Base-by-base conservation (phyloP, 1,284 basidiomycete species). In the Leccinum subrobustum region DNA sequence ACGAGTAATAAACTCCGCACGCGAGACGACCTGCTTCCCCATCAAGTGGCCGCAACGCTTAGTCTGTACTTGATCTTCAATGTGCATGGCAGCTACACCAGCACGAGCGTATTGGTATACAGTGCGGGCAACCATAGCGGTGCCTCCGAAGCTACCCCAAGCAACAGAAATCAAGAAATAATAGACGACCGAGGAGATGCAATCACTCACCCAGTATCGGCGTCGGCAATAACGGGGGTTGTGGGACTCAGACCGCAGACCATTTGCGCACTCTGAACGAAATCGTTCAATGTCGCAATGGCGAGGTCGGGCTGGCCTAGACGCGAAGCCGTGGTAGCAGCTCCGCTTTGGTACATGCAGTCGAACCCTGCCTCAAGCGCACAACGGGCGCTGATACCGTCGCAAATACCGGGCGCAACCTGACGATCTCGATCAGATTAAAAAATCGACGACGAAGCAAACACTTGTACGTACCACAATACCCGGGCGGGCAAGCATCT, bases 21-120 rank as follows among this genome's bases (percentile, higher is more conserved):
- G 81, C 2, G 88, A 83, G 59, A 89, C 87, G 53, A 88, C 82
- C 65, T 91, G 87, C 73, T 93, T 93, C 55, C 91, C 91, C 71
- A 89, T 81, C 42, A 93, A 76, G 71, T 93, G 91, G 1, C 91
- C 91, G 67, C 91, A 93, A 59, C 91, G 86, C 74, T 93, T 93
- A 6, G 88, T 90, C 70, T 91, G 86, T 3, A 92, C 89, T 74
- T 93, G 91, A 70, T 92, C 91, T 72, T 93, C 91, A 52, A 93
- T 91, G 73, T 93, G 91, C 66, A 91, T 76, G 0, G 79, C 91
- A 5, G 91, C 91, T 35, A 92, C 85, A 25, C 91, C 91, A 1
- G 87, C 84, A 47, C 82, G 81, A 20, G 79, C 82, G 66, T 93
- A 93, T 70, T 89, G 82, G 23, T 78, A 83, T 11, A 93, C 87